Conservation (phyloP, 176 grass and related monocot species). For the Phragmites australis region DNA sequence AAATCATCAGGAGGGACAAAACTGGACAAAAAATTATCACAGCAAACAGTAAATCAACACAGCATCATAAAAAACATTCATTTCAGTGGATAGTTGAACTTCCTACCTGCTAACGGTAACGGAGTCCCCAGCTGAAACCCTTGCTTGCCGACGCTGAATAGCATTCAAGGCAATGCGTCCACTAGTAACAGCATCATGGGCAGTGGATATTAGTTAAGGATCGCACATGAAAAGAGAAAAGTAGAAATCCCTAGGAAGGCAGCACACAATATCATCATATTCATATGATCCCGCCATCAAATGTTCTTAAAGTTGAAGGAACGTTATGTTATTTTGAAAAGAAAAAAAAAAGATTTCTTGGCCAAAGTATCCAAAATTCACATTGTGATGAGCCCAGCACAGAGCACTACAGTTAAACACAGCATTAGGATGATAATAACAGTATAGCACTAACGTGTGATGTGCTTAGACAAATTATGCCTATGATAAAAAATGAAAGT, state of each 20-base stretch:
- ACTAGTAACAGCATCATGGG: slow-evolving; percentile 48
- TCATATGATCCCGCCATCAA: not conserved
- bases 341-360: not conserved
- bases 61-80: slow-evolving; percentile 9
- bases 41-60: slow-evolving; percentile 31
- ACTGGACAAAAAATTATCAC: slow-evolving; percentile 41
- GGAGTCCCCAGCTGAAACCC: slow-evolving; percentile 61
- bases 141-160: slow-evolving; percentile 63
- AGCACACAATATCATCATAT: not conserved
- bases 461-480: not conserved
- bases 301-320: not conserved
- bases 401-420: not conserved
- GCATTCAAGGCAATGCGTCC: slow-evolving; percentile 61
- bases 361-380: not conserved
- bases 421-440: not conserved
- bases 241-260: not conserved
- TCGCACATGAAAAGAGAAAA: not conserved
- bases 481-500: not conserved
- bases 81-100: slow-evolving; percentile 10
- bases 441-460: not conserved
- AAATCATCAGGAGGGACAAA: slow-evolving; percentile 65
- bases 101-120: slow-evolving; percentile 54
- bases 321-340: not conserved
- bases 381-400: not conserved
- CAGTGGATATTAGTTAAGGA: slow-evolving; percentile 60